A percentile compares a stretch with the other conserved stretches of the same genome.
Evolutionary conservation across 1,284 basidiomycete species (phyloP).

Genomic region (Trichosporon sp.): DNA sequence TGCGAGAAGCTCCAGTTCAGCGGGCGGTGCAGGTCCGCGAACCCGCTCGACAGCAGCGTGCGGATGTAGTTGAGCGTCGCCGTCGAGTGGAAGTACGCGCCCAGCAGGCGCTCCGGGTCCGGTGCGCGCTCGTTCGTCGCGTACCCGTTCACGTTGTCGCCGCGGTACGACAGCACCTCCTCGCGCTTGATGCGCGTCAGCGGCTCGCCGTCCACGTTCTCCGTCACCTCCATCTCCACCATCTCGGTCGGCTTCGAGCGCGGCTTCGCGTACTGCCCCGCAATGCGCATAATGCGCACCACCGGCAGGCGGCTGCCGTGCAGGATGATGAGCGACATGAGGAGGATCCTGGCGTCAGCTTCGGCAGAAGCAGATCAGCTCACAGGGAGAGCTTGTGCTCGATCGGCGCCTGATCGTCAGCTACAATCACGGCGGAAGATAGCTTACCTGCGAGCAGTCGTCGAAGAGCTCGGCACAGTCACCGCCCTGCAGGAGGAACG

Average conservation of each 20-base stretch:
- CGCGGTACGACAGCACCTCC: conserved; percentile 57
- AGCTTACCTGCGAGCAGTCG: conserved; percentile 76
- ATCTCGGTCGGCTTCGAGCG: conserved; percentile 81
- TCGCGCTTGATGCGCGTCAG: conserved; percentile 32
- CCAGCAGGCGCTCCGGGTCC: conserved; percentile 76
- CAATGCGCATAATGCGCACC: conserved; percentile 85
- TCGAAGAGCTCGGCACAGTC: conserved; percentile 95
- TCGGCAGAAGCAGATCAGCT: conserved; percentile 1
- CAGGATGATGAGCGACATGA: conserved; percentile 90
- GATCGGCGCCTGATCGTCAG: conserved; percentile 68
- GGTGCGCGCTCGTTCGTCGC: conserved; percentile 67
- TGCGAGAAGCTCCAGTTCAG: conserved; percentile 88
- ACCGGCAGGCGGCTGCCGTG: conserved; percentile 91
- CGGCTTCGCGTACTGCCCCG: conserved; percentile 95
- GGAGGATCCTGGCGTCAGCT: conserved; percentile 59
- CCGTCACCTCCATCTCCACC: conserved; percentile 57
- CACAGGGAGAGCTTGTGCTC: conserved; percentile 83
- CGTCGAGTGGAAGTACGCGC: conserved; percentile 91
- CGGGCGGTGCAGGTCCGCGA: conserved; percentile 86
- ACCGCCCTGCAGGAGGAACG: conserved; percentile 92
- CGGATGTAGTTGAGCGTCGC: conserved; percentile 92
- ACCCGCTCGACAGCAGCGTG: conserved; percentile 79
- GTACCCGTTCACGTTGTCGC: conserved; percentile 93
- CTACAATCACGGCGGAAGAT: background rate
- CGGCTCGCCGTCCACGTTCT: conserved; percentile 35